phyloP scores from a whole-genome alignment of 208 protist genomes.

The Acanthamoeba healyi region DNA sequence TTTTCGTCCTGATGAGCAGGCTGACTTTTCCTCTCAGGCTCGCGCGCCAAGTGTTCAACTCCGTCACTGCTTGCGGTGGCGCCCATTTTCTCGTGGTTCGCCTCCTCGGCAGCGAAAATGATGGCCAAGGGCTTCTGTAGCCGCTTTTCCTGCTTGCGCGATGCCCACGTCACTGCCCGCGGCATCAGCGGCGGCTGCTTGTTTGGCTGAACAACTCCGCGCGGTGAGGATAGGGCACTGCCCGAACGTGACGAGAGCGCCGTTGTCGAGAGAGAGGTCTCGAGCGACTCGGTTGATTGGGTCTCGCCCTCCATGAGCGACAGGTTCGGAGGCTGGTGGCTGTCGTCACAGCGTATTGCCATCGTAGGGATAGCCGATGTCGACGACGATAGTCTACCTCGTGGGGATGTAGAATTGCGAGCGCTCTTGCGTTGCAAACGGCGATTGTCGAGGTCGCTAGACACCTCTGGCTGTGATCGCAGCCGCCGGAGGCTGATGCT shows the following conservation, averaged over 20 bases:
- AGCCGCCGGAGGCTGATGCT: not conserved
- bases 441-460: not conserved
- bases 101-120: not conserved
- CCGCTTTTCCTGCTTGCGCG: not conserved
- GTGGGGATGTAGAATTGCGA: not conserved
- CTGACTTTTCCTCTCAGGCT: too few relatives aligned
- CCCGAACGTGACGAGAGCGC: not conserved
- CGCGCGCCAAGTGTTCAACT: too few relatives aligned
- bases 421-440: not conserved
- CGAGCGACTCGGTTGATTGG: not conserved
- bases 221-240: not conserved
- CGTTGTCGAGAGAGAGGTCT: too few relatives aligned
- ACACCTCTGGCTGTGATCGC: slow-evolving; percentile 4
- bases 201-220: not conserved
- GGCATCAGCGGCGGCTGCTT: not conserved
- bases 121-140: not conserved
- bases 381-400: not conserved
- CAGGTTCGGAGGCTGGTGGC: not conserved
- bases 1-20: too few relatives aligned
- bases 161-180: not conserved
- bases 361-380: not conserved
- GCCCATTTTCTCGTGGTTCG: not conserved
- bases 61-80: too few relatives aligned
- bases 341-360: not conserved
- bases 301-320: too few relatives aligned